These are phyloP conservation scores for Eimeria sp. DNA, from an alignment of 169 alveolate species.

Conservation along the genomic window DNA sequence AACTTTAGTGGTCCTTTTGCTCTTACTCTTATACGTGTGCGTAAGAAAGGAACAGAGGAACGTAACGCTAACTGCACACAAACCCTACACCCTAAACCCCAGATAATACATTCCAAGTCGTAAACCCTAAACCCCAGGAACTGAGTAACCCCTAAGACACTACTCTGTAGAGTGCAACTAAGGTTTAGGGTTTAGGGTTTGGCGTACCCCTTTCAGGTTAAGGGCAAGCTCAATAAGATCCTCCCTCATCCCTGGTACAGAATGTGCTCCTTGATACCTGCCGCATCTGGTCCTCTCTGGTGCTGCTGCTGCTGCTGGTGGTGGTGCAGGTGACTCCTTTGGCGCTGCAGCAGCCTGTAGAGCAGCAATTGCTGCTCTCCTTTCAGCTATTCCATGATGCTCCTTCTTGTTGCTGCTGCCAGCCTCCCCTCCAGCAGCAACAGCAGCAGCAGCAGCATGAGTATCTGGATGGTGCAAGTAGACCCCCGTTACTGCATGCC, in stretches of 20 bases:
- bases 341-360: constrained; percentile 28
- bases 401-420: constrained; percentile 14
- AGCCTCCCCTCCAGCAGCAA: background rate
- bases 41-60: constrained; percentile 85
- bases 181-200: constrained; percentile 10
- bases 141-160: background rate
- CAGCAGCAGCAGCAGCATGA: constrained; percentile 22
- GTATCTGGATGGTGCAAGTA: constrained; percentile 84
- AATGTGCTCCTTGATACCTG: background rate
- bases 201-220: constrained; percentile 88
- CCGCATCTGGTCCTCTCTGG: background rate
- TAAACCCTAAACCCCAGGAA: background rate
- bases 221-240: constrained; percentile 91
- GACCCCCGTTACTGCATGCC: constrained; percentile 91
- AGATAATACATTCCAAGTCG: background rate
- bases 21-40: constrained; percentile 87
- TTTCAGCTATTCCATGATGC: background rate
- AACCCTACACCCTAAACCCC: constrained; percentile 23
- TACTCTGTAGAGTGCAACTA: background rate
- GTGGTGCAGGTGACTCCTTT: background rate
- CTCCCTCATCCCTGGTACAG: constrained; percentile 86
- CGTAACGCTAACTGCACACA: constrained; percentile 84
- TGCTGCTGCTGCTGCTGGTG: constrained; percentile 22
- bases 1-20: constrained; percentile 89
- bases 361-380: background rate